Base-by-base conservation (phyloP, 2,329 filamentous ascomycete species). In the Davidsoniella eucalypti region DNA sequence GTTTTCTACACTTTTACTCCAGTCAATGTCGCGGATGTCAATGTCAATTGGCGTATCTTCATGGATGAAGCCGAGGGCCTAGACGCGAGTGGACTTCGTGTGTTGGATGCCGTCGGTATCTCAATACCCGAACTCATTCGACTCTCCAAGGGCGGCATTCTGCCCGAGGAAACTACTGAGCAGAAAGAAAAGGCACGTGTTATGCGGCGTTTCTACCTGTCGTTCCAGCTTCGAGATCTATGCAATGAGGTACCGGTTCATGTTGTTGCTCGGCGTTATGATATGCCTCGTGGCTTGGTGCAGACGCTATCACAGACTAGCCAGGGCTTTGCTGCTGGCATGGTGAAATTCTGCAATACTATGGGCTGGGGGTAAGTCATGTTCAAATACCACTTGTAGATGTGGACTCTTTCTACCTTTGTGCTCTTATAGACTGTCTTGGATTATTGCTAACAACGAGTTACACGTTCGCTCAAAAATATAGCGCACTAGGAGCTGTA, bases 1-100 rank as follows among this genome's bases (percentile, higher is more conserved):
- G 73, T 85, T 10, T 71, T 87, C 44, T 88, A 87, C 60, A 78
- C 77, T 37, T 87, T 87, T 55, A 87, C 84, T 0, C 84, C 84
- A 0, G 72, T 87, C 2, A 78, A 84, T 44, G 69, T 74, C 44
- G 37, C 48, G 2, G 43, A 50, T 36, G 64, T 70, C 2, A 65
- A 68, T 7, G 71, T 87, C 51, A 81, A 86, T 57, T 87, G 84
- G 84, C 73, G 75, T 48, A 72, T 79, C 0, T 87, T 85, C 57
- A 75, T 80, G 45, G 75, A 82, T 54, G 79, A 84, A 60, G 72
- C 87, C 62, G 81, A 86, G 54, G 58, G 62, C 2, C 69, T 87
- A 2, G 80, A 87, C 54, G 82, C 86, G 38, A 84, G 80, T 56
- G 80, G 79, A 2, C 60, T 86, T 33, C 72, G 83, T 4, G 83